Base-by-base conservation (phyloP, 176 grass and related monocot species). In the Stipa capillata region DNA sequence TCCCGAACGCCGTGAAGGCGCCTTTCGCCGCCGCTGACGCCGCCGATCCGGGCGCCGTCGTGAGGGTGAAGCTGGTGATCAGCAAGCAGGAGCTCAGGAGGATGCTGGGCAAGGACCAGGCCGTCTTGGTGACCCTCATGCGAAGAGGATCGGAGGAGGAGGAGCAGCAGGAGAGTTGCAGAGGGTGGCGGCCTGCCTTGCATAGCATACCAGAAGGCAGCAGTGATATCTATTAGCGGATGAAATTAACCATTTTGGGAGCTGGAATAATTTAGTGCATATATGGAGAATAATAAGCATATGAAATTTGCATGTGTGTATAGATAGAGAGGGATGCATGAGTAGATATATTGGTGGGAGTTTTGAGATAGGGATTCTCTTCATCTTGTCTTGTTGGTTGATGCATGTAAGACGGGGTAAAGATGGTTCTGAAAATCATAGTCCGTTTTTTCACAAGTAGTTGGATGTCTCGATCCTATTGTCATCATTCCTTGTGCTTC, bases 11-110 rank as follows among this genome's bases (percentile, higher is more conserved):
- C 21, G 25, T 5, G 25, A 75, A 74, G 81, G 18, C 55, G 25
- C 54, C 52, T 1, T 72, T 24, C 0, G 60, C 11, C 0, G 34
- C 14, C 28, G 14, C 58, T n/a, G n/a, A n/a, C n/a, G n/a, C n/a
- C n/a, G n/a, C 18, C 2, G 50, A 77, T 7, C 42, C 37, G 48
- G 57, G 76, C 8, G 76, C 6, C 8, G 81, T 78, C 23, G 79
- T 94, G 36, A 85, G 89, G 77, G 83, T 95, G 68, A 95, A 92
- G 89, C 62, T 95, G 42, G 84, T 95, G 23, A 33, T 95, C 62
- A 92, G 84, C 28, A 95, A 91, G 82, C 87, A 92, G 55, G 87
- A 92, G 79, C 79, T 95, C 2, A 78, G 57, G 79, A 84, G 65
- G 67, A 87, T 95, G 89, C 82, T 95, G 3, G 68, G 10, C 28